These are phyloP conservation scores for Tuber indicum DNA, from an alignment of 495 filamentous ascomycete genomes.

Conservation along the genomic window DNA sequence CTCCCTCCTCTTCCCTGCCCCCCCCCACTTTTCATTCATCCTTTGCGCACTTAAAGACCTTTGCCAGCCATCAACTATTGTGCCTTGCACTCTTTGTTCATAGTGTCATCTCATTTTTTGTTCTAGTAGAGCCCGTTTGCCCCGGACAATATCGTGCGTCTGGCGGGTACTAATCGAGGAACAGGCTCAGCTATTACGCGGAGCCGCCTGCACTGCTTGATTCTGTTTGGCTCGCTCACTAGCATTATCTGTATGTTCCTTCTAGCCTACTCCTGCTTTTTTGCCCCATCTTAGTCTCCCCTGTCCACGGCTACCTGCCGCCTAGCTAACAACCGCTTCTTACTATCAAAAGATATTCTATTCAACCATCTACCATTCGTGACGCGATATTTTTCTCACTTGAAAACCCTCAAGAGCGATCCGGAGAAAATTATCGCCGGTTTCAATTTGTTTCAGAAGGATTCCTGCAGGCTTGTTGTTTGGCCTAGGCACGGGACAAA, in stretches of 20 bases:
- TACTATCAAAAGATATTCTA: constrained; percentile 22
- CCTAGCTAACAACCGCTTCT: constrained; percentile 28
- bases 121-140: background rate
- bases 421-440: constrained; percentile 17
- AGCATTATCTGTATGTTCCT: constrained; percentile 35
- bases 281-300: constrained; percentile 19
- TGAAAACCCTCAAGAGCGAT: constrained; percentile 10
- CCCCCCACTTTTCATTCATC: constrained; percentile 4
- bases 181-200: constrained; percentile 17
- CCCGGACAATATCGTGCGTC: constrained; percentile 1
- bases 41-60: background rate
- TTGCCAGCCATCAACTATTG: background rate
- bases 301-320: constrained; percentile 19
- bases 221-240: constrained; percentile 24
- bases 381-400: constrained; percentile 18
- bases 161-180: constrained; percentile 4
- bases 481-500: constrained; percentile 33
- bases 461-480: constrained; percentile 34
- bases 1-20: constrained; percentile 16
- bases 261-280: constrained; percentile 20
- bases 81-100: constrained; percentile 3
- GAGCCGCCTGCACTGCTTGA: constrained; percentile 29
- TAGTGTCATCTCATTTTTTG: background rate
- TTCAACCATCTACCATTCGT: constrained; percentile 19
- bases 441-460: constrained; percentile 29